Evolutionary conservation across 148 eudicot genomes (phyloP).

Genomic region (Rhododendron kiyosumense): DNA sequence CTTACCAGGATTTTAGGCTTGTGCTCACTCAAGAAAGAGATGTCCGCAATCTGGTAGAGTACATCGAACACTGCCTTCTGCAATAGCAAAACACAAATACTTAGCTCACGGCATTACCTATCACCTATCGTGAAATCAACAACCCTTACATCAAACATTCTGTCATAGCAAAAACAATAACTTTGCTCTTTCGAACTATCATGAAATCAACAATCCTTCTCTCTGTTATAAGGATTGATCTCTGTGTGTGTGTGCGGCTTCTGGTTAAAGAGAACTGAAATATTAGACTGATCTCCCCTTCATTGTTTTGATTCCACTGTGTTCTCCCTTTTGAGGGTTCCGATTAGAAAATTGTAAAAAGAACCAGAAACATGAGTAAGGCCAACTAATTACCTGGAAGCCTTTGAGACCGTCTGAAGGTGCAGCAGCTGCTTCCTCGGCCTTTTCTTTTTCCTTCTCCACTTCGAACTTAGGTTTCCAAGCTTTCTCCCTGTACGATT

Average conservation of each 20-base stretch:
- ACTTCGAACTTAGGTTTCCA: slow-evolving; percentile 85
- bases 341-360: neutral
- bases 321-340: neutral
- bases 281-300: neutral
- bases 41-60: slow-evolving; percentile 81
- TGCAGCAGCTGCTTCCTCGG: slow-evolving; percentile 59
- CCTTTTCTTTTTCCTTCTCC: slow-evolving; percentile 86
- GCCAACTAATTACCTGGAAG: slow-evolving; percentile 49
- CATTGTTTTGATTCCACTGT: neutral
- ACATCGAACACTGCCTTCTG: slow-evolving; percentile 83
- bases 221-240: neutral
- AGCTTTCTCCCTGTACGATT: slow-evolving; percentile 43
- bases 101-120: neutral
- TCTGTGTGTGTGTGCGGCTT: neutral
- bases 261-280: neutral
- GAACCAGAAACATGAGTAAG: neutral
- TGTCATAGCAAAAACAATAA: too few species aligned
- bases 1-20: slow-evolving; percentile 65
- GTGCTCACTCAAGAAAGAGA: slow-evolving; percentile 74
- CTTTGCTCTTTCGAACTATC: too few species aligned
- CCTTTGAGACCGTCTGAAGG: slow-evolving; percentile 50
- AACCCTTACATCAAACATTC: too few species aligned
- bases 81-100: slow-evolving; percentile 11
- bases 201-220: too few species aligned
- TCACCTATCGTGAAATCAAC: neutral